Conservation (phyloP, 2,329 filamentous ascomycete species). For the Gnomoniopsis smithogilvyi region DNA sequence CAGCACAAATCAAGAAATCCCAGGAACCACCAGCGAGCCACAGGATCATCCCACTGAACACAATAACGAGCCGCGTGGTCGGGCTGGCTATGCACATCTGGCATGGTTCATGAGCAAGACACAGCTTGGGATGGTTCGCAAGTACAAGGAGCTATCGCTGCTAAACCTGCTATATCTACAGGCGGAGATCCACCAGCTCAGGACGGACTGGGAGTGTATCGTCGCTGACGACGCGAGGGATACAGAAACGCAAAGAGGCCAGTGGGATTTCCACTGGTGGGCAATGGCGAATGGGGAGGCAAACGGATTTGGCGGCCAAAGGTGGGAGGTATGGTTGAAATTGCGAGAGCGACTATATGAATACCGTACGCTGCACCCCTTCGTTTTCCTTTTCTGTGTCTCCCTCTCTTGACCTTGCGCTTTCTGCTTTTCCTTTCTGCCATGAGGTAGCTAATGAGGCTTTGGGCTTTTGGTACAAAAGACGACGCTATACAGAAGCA, state of each 20-base stretch:
- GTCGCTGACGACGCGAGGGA: not conserved
- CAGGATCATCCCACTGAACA: not conserved
- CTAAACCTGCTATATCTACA: constrained; percentile 14
- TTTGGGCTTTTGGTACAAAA: not conserved
- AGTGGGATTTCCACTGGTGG: constrained; percentile 13
- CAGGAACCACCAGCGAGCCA: too few relatives aligned
- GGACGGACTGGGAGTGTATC: constrained; percentile 1
- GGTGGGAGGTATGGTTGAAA: constrained; percentile 9
- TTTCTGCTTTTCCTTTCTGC: not conserved
- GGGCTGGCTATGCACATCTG: constrained; percentile 11
- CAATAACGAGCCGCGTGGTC: not conserved
- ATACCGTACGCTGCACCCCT: not conserved
- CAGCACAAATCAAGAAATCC: not conserved
- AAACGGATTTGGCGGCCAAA: not conserved
- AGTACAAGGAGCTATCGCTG: constrained; percentile 11
- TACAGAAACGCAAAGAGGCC: not conserved
- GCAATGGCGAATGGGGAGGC: constrained; percentile 1
- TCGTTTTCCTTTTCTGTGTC: too few relatives aligned
- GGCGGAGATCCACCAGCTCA: constrained; percentile 9
- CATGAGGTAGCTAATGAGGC: not conserved
- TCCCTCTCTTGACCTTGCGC: too few relatives aligned
- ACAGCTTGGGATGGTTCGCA: constrained; percentile 9
- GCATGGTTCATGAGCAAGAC: constrained; percentile 14
- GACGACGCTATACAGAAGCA: constrained; percentile 12
- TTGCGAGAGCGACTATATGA: constrained; percentile 5